Evolutionary conservation across 495 filamentous ascomycete species (phyloP).

Genomic region (Pseudoneurospora amorphoporcata): DNA sequence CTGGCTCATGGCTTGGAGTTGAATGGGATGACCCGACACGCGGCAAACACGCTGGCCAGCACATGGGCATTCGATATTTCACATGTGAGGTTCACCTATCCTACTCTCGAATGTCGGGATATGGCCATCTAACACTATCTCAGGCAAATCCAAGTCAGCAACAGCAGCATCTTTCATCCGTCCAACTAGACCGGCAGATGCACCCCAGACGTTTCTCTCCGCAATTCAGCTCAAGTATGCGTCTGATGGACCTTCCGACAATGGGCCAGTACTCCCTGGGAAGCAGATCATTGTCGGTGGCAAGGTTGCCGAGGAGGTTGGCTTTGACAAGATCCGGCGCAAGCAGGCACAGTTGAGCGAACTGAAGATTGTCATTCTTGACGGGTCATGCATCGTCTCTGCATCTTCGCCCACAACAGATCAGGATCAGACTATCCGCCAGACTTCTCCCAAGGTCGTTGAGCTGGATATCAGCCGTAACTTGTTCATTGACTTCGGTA

Average conservation of each 20-base stretch:
- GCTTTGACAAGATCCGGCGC: constrained; percentile 83
- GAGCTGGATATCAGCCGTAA: constrained; percentile 86
- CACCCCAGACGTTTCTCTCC: constrained; percentile 60
- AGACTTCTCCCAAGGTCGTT: constrained; percentile 53
- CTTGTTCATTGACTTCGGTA: constrained; percentile 55
- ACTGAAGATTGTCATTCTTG: constrained; percentile 70
- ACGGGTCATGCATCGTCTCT: constrained; percentile 53
- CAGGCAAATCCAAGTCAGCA: constrained; percentile 54
- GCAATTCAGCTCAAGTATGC: constrained; percentile 79
- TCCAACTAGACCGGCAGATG: constrained; percentile 58
- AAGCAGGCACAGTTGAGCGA: constrained; percentile 69
- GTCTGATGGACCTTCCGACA: constrained; percentile 32
- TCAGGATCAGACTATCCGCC: constrained; percentile 24
- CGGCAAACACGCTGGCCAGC: constrained; percentile 83
- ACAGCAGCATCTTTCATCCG: constrained; percentile 81
- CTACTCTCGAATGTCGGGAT: background rate
- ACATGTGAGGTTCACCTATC: constrained; percentile 45
- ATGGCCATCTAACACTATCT: background rate
- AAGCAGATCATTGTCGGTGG: constrained; percentile 58
- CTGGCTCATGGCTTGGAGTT: constrained; percentile 81
- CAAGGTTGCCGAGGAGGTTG: constrained; percentile 89
- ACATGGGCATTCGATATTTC: constrained; percentile 74
- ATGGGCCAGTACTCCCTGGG: constrained; percentile 4
- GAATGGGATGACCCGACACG: constrained; percentile 86
- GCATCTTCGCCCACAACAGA: constrained; percentile 25